Evolutionary conservation across 192 early-diverging fungal genomes (phyloP).

Genomic region (Mortierella claussenii): DNA sequence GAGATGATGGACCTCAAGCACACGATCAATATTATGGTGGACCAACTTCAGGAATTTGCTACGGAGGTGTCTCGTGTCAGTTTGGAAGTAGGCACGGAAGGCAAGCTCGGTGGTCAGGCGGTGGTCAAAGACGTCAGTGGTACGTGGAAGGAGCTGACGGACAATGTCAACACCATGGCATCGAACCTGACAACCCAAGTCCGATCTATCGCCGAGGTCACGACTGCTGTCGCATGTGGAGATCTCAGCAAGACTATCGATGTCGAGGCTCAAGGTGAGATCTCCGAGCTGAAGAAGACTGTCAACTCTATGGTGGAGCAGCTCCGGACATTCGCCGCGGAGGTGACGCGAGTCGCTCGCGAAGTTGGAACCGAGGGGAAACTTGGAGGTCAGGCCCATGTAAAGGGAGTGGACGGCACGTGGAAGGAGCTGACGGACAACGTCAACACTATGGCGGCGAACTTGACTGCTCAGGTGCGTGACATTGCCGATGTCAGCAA

Average conservation of each 20-base stretch:
- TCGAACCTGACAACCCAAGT: slow-evolving; percentile 62
- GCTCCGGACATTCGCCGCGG: background rate
- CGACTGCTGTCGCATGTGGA: slow-evolving; percentile 70
- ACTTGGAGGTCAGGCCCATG: background rate
- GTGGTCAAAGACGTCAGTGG: slow-evolving; percentile 65
- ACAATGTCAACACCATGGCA: slow-evolving; percentile 59
- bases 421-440: background rate
- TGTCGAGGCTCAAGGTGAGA: slow-evolving; percentile 56
- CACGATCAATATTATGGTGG: slow-evolving; percentile 73
- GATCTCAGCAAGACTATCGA: slow-evolving; percentile 67
- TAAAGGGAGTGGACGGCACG: background rate
- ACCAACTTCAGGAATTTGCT: slow-evolving; percentile 70
- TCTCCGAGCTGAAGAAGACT: background rate
- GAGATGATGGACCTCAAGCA: slow-evolving; percentile 72
- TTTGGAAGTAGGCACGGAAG: slow-evolving; percentile 70
- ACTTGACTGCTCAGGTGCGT: background rate
- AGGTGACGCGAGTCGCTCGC: background rate
- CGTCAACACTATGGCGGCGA: background rate
- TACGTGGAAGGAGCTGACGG: slow-evolving; percentile 71
- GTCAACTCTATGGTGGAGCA: background rate
- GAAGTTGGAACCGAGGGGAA: background rate
- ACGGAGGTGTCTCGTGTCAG: slow-evolving; percentile 71
- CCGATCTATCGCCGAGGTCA: slow-evolving; percentile 68
- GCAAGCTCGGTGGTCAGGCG: slow-evolving; percentile 70
- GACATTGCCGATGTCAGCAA: background rate